These are phyloP conservation scores for Tuber aestivum DNA, from an alignment of 495 filamentous ascomycete genomes.

Conservation along the genomic window DNA sequence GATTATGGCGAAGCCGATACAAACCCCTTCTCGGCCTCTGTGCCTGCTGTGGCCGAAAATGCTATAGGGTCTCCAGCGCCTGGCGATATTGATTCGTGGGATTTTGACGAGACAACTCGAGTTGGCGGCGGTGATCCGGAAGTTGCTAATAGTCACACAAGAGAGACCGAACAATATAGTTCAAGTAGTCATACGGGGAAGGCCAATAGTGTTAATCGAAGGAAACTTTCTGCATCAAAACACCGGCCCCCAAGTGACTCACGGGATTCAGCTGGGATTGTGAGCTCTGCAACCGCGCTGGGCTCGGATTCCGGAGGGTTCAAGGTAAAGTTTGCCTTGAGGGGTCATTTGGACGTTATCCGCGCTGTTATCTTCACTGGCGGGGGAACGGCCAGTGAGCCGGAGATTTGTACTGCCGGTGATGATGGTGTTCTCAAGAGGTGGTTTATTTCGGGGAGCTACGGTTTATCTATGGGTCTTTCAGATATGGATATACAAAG, in stretches of 20 bases:
- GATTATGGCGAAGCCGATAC: slow-evolving; percentile 42
- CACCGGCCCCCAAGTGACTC: slow-evolving; percentile 50
- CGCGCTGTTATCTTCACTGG: slow-evolving; percentile 92
- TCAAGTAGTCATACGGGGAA: slow-evolving; percentile 19
- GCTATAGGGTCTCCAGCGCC: slow-evolving; percentile 13
- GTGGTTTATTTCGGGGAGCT: slow-evolving; percentile 79
- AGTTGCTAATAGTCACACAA: slow-evolving; percentile 20
- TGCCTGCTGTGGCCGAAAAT: slow-evolving; percentile 2
- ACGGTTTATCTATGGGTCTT: slow-evolving; percentile 50
- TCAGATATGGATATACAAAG: slow-evolving; percentile 82
- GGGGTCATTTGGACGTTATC: slow-evolving; percentile 90
- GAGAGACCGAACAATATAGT: slow-evolving; percentile 24
- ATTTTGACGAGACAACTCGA: slow-evolving; percentile 65
- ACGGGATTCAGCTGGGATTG: slow-evolving; percentile 45
- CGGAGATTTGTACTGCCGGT: slow-evolving; percentile 92
- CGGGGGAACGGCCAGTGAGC: slow-evolving; percentile 86
- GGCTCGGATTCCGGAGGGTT: slow-evolving; percentile 65
- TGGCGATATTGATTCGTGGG: slow-evolving; percentile 73
- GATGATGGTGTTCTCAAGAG: slow-evolving; percentile 94
- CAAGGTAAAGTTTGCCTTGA: slow-evolving; percentile 84
- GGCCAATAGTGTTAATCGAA: slow-evolving; percentile 32
- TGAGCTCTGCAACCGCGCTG: slow-evolving; percentile 38
- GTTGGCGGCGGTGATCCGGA: slow-evolving; percentile 17
- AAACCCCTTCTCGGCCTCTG: slow-evolving; percentile 36
- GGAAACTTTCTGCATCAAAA: slow-evolving; percentile 72